Conservation (phyloP, 192 early-diverging fungal genomes). For the Cladochytrium replicatum region DNA sequence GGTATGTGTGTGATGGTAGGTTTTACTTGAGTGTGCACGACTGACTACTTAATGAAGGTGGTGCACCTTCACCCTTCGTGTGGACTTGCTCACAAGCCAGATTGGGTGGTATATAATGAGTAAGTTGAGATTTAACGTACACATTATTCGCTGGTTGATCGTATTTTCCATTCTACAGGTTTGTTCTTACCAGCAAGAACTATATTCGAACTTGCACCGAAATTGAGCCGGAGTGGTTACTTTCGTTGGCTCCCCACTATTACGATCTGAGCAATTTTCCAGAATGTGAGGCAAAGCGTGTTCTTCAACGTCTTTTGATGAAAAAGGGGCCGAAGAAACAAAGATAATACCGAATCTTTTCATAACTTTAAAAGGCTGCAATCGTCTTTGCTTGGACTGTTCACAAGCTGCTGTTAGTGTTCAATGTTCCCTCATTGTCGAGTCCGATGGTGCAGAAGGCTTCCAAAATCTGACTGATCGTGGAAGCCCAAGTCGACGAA, state of each 20-base stretch:
- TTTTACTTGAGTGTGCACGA: constrained; percentile 2
- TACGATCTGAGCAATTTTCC: constrained; percentile 88
- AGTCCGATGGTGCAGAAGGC: no score
- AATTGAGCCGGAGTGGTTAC: constrained; percentile 68
- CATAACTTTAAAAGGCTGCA: no score
- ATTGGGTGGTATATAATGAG: constrained; percentile 99
- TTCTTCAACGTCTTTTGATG: constrained; percentile 57
- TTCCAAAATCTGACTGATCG: no score
- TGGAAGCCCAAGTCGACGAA: no score
- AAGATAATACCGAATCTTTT: constrained; percentile 26
- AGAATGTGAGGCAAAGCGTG: constrained; percentile 80
- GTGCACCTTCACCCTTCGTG: constrained; percentile 91
- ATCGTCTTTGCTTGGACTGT: no score
- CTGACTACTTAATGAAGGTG: constrained; percentile 21
- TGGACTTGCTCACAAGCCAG: constrained; percentile 79
- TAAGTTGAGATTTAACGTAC: no score
- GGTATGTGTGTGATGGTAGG: constrained; percentile 25
- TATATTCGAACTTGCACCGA: constrained; percentile 92
- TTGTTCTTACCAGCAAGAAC: constrained; percentile 91
- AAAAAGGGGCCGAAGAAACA: constrained; percentile 33
- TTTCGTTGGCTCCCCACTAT: constrained; percentile 72
- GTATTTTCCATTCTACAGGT: no score
- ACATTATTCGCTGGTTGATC: no score
- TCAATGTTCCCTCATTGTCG: no score
- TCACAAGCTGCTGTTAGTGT: no score